phyloP scores from a whole-genome alignment of 225 moss, liverwort and hornwort species.

The Bryum argenteum region DNA sequence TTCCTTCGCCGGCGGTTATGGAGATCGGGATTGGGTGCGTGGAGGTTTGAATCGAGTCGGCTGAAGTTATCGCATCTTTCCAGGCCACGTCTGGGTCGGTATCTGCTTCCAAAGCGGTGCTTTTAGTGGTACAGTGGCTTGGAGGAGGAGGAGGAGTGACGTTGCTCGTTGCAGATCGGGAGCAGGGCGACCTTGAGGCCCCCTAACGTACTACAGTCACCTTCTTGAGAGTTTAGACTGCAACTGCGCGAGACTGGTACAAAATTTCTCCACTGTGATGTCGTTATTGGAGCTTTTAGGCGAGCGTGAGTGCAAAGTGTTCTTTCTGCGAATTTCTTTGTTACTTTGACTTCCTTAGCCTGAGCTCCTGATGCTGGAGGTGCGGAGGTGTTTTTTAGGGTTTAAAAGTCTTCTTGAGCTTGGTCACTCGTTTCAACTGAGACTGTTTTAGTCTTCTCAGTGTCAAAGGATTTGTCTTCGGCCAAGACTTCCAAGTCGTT shows the following conservation, averaged over 20 bases:
- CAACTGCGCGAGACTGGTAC: slow-evolving; percentile 13
- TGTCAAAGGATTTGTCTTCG: background rate
- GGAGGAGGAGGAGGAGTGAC: no score
- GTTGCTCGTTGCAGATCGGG: no score
- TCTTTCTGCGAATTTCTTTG: background rate
- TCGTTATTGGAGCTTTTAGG: background rate
- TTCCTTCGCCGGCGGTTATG: no score
- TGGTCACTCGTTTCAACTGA: background rate
- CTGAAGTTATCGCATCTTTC: no score
- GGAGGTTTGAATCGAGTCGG: no score
- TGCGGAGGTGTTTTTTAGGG: slow-evolving; percentile 16
- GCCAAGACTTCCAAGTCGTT: background rate
- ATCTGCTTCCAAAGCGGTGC: no score
- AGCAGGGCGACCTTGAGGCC: slow-evolving; percentile 18
- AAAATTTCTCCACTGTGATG: background rate
- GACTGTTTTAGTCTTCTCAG: background rate
- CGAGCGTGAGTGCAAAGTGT: background rate
- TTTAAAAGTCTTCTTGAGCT: background rate
- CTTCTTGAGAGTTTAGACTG: slow-evolving; percentile 20
- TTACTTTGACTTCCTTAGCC: background rate
- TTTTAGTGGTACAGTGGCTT: no score
- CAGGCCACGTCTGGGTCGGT: no score
- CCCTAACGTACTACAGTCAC: slow-evolving; percentile 1
- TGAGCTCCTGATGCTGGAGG: background rate
- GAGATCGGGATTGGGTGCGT: no score